phyloP scores from a whole-genome alignment of 106 monocot species.

The Dactylorhiza incarnata region DNA sequence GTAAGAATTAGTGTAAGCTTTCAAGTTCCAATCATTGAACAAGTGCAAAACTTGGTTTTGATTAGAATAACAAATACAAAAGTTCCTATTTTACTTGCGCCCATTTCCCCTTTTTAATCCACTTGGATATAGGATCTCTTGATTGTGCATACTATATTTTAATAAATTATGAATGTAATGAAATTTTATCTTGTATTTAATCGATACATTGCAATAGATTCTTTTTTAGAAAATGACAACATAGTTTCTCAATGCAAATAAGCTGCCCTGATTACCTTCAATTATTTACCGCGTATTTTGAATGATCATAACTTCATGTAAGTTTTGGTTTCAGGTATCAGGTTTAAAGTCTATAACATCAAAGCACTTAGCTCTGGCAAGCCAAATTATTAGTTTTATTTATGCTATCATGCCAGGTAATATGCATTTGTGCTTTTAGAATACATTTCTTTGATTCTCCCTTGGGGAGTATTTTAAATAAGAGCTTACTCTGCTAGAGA shows the following conservation, averaged over 20 bases:
- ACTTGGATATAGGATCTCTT: not conserved
- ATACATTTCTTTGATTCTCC: not conserved
- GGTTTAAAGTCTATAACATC: slow-evolving; percentile 97
- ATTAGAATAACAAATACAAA: too few species aligned
- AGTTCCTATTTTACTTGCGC: not conserved
- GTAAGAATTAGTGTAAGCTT: too few species aligned
- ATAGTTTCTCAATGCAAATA: not conserved
- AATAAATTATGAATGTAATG: not conserved
- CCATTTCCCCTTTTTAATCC: not conserved
- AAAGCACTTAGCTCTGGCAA: slow-evolving; percentile 93
- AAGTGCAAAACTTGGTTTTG: too few species aligned
- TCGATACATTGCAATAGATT: slow-evolving; percentile 1
- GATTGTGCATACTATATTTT: not conserved
- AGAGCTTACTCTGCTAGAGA: not conserved
- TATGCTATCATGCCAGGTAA: slow-evolving; percentile 89
- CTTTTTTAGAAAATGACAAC: not conserved
- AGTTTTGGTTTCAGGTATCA: slow-evolving; percentile 67
- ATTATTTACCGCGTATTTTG: not conserved
- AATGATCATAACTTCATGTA: not conserved
- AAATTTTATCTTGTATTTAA: not conserved
- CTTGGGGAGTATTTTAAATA: not conserved
- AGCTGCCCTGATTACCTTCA: not conserved
- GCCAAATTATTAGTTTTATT: slow-evolving; percentile 93
- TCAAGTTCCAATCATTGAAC: too few species aligned
- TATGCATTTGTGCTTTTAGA: not conserved